These are phyloP conservation scores for Aspergillus sclerotiicarbonarius DNA, from an alignment of 495 filamentous ascomycete genomes.

Conservation along the genomic window DNA sequence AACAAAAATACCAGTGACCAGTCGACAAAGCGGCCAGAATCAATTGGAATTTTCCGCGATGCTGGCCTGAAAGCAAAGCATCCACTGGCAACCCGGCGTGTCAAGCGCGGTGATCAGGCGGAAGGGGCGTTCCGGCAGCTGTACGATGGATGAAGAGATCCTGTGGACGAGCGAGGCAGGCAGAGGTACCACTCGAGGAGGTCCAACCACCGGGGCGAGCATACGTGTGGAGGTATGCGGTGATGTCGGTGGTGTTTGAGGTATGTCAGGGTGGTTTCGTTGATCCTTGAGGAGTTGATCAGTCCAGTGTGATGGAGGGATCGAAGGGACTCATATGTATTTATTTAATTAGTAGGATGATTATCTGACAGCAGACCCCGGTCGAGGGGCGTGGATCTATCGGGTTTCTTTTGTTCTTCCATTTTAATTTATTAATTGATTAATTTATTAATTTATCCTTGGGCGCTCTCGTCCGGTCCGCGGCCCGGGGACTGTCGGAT, in stretches of 20 bases:
- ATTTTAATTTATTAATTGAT: slow-evolving; percentile 11
- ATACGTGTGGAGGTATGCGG: not conserved
- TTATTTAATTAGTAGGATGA: not conserved
- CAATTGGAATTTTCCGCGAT: slow-evolving; percentile 14
- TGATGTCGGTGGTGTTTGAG: not conserved
- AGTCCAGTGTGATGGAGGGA: slow-evolving; percentile 6
- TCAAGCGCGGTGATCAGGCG: slow-evolving; percentile 29
- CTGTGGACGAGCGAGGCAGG: slow-evolving; percentile 1
- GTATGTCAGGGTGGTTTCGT: not conserved
- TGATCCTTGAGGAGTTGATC: slow-evolving; percentile 11
- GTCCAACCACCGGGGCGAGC: not conserved
- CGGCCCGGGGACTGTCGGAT: slow-evolving; percentile 28
- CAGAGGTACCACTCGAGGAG: not conserved
- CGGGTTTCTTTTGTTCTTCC: slow-evolving; percentile 19
- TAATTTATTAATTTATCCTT: slow-evolving; percentile 2
- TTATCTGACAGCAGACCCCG: slow-evolving; percentile 15
- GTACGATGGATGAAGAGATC: slow-evolving; percentile 19
- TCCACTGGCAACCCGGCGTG: slow-evolving; percentile 19
- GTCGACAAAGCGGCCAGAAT: slow-evolving; percentile 6
- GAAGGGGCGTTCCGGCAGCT: slow-evolving; percentile 25
- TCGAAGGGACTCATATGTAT: not conserved
- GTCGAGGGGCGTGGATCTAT: slow-evolving; percentile 21
- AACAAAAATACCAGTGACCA: slow-evolving; percentile 20
- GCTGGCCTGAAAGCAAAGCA: slow-evolving; percentile 17
- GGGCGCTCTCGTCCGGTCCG: slow-evolving; percentile 13